phyloP scores from a whole-genome alignment of 1,284 basidiomycete species.

The Moesziomyces parantarcticus region DNA sequence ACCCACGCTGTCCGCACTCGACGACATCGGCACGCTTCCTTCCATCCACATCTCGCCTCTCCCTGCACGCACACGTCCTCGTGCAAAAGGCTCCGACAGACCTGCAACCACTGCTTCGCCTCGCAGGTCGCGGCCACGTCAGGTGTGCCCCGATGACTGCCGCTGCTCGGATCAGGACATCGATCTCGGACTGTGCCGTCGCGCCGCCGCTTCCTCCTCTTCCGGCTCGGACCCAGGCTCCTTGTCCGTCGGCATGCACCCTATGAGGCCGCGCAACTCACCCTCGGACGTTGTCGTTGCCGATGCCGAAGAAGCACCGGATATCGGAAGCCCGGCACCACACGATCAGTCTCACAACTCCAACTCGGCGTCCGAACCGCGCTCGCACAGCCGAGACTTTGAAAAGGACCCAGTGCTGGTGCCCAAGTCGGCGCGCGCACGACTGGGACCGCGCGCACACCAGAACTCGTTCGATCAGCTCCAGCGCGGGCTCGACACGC shows the following conservation, averaged over 20 bases:
- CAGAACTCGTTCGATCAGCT: conserved; percentile 37
- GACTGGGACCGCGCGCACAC: conserved; percentile 2
- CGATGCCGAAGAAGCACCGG: not conserved
- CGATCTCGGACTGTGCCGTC: conserved; percentile 34
- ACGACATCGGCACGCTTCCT: conserved; percentile 32
- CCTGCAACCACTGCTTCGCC: not conserved
- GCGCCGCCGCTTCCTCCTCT: conserved; percentile 28
- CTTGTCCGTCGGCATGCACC: conserved; percentile 29
- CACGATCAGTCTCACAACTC: conserved; percentile 18
- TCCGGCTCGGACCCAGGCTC: conserved; percentile 32
- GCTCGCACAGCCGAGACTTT: conserved; percentile 33
- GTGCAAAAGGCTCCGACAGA: not conserved
- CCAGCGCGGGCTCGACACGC: conserved; percentile 24
- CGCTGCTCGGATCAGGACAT: conserved; percentile 51
- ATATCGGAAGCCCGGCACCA: not conserved
- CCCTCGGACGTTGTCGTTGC: not conserved
- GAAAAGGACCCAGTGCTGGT: conserved; percentile 33
- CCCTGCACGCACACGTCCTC: conserved; percentile 2
- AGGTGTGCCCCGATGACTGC: conserved; percentile 41
- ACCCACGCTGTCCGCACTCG: conserved; percentile 16
- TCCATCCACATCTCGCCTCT: conserved; percentile 34
- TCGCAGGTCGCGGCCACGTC: conserved; percentile 3
- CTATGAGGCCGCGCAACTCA: conserved; percentile 6
- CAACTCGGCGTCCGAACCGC: conserved; percentile 17
- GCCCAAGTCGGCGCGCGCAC: conserved; percentile 9